Evolutionary conservation across 345 rosid species (phyloP), one percentile per base, ranked within the genome.

Genomic region (Turnera subulata): DNA sequence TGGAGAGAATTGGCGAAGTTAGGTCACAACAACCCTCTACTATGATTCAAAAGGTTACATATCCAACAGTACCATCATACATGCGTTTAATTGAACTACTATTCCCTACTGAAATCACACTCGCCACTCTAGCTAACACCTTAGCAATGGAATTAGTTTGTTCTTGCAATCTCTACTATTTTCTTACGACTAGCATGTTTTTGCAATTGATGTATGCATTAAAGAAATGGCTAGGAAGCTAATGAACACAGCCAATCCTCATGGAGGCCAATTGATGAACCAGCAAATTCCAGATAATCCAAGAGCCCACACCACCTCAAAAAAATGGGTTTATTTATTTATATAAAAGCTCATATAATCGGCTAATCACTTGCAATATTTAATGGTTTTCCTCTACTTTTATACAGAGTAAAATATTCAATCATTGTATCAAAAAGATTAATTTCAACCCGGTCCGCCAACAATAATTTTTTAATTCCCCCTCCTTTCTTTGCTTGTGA

Each of bases 341-440:
- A n/a, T n/a, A 32, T 1, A 33, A 33, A 17, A 15, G 11, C 15
- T 16, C 44, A 35, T 4, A 52, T 16, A 29, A 17, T n/a, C n/a
- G n/a, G n/a, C n/a, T n/a, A n/a, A n/a, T n/a, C n/a, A n/a, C n/a
- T n/a, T n/a, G n/a, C 35, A 29, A 29, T 17, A 32, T 1, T 52
- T 52, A 17, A 6, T 11, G 2, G n/a, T 52, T 4, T 0, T 32
- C 4, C 21, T 18, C 22, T 32, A 11, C 4, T 12, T 51, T 11
- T 51, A 0, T 6, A 4, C 1, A 44, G 16, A 44, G 19, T 6
- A 44, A 44, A 17, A 45, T 51, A 29, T n/a, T 32, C 76, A 77
- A 83, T 86, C 69, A 84, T 80, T 82, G 78, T 65, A 59, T 58
- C 80, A 60, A 84, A 86, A 84, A 86, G 91, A 78, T 65, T 65